Evolutionary conservation across 1,139 yeast species (phyloP), one percentile per base, ranked within the genome.

Genomic region (Pichia norvegensis): DNA sequence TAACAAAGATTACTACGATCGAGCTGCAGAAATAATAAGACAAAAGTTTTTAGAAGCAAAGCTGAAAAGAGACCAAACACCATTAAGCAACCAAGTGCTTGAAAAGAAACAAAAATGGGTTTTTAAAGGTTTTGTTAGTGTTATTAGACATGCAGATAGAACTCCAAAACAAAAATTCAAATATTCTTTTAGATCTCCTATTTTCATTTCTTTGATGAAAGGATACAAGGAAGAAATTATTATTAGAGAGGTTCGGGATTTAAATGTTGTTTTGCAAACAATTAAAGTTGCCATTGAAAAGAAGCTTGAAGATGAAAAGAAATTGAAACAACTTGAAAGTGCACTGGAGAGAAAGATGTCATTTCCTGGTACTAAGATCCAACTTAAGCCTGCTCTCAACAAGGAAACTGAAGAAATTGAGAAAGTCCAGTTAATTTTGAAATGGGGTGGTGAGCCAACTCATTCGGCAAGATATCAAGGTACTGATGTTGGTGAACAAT

Each of bases 361-460:
- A 44, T 81, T 92, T 58, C 97, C 97, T 0, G 99, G 99, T 7
- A 94, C 99, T 0, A 94, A 94, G 60, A 85, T 94, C 50, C 99
- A 94, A 67, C 70, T 94, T 56, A 94, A 94, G 62, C 99, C 99
- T 0, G 79, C 95, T 5, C 63, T 88, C 45, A 76, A 78, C 56
- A 68, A 71, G 9, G 82, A 78, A 36, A 52, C 55, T 2, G 59
- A 57, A 21, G 90, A 84, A 43, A 95, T 92, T 19, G 97, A 90
- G 54, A 94, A 94, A 61, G 97, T 92, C 21, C 98, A 94, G 65
- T 80, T 94, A 52, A 94, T 92, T 52, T 72, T 92, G 57, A 94
- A 94, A 64, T 94, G 98, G 98, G 98, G 98, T 57, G 99, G 99
- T 54, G 99, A 94, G 64, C 97, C 98, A 10, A 94, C 99, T 1